Base-by-base conservation (phyloP, 2,329 filamentous ascomycete species). In the Teratosphaeria destructans region DNA sequence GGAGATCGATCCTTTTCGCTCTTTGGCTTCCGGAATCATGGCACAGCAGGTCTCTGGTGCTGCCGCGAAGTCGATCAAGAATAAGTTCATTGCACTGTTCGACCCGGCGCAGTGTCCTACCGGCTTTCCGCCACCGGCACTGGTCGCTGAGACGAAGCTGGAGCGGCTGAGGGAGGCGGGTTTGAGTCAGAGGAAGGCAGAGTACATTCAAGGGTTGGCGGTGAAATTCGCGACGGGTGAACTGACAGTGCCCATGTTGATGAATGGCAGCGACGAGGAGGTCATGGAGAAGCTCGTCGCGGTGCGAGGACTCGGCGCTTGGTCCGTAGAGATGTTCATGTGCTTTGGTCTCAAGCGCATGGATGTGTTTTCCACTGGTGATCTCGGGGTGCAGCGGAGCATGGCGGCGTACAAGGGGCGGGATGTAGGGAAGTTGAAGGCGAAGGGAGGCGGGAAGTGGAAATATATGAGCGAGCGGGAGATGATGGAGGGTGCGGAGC, bases 281-380 rank as follows among this genome's bases (percentile, higher is more conserved):
- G 82, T 99, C 7, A 79, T 96, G 64, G 83, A 88, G 73, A 87
- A 83, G 72, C 79, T 99, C 55, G 90, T 88, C 55, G 89, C 91
- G 0, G 91, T 99, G 5, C 82, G 93, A 10, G 94, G 94, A 0
- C 76, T 97, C 56, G 94, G 94, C 0, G 82, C 81, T 58, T 97
- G 94, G 94, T 92, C 87, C 55, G 91, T 95, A 14, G 92, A 96
- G 78, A 97, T 99, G 94, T 99, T 99, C 78, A 90, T 92, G 56
- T 90, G 89, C 74, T 97, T 99, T 74, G 89, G 85, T n/a, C 78
- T 99, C 49, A 97, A 96, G 80, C 81, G 92, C 12, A 87, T 91
- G 81, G 93, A 99, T 75, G 89, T 99, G 26, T 96, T 97, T 72
- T 90, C 87, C 26, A 87, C 90, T 0, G 93, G 94, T 0, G 93